phyloP scores from a whole-genome alignment of 2,329 filamentous ascomycete genomes.

The Fusarium praegraminearum region DNA sequence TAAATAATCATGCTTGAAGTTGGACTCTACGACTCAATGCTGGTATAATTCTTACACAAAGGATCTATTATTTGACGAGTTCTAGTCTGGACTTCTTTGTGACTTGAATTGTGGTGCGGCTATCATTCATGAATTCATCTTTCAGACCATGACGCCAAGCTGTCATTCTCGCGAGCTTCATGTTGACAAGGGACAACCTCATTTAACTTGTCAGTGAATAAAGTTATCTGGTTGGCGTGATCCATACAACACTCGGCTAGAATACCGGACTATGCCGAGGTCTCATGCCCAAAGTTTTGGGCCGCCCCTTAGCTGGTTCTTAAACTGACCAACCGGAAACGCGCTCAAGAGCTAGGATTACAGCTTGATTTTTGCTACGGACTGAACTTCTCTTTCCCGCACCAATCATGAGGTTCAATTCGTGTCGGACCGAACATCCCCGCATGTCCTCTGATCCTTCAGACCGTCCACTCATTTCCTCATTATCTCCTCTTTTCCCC shows the following conservation, averaged over 20 bases:
- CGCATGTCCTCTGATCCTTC: constrained; percentile 14
- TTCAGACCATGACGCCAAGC: not conserved
- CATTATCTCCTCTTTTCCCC: constrained; percentile 36
- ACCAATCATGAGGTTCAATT: constrained; percentile 26
- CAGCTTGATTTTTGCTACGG: not conserved
- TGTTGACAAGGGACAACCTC: not conserved
- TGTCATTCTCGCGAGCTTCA: not conserved
- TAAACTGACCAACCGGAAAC: constrained; percentile 19
- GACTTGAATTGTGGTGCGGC: not conserved
- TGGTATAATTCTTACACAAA: not conserved
- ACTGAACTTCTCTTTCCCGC: constrained; percentile 17
- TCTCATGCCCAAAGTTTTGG: constrained; percentile 33
- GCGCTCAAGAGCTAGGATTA: constrained; percentile 19
- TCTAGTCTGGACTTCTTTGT: not conserved
- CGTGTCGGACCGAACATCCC: constrained; percentile 30
- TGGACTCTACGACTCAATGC: not conserved
- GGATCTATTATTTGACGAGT: not conserved
- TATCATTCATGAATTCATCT: not conserved
- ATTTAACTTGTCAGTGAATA: not conserved
- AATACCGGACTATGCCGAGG: constrained; percentile 3
- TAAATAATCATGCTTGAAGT: not conserved
- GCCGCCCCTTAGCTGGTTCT: not conserved
- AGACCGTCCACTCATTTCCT: constrained; percentile 18
- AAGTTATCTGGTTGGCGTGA: not conserved
- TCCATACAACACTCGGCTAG: not conserved